These are phyloP conservation scores for Stagonosporopsis rhizophila DNA, from an alignment of 2,329 filamentous ascomycete genomes.

Conservation along the genomic window DNA sequence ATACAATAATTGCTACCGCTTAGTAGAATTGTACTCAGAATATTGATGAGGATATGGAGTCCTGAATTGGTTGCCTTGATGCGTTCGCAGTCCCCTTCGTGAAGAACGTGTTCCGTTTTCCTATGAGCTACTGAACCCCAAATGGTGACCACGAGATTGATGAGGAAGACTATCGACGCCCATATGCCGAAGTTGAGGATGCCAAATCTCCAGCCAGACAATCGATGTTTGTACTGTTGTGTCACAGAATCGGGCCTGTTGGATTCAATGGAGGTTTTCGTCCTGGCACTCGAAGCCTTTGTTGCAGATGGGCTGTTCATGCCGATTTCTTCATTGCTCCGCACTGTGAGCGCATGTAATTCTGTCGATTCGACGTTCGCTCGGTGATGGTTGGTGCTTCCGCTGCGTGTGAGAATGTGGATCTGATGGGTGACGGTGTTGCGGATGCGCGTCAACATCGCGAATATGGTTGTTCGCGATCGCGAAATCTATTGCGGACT, in stretches of 20 bases:
- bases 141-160: conserved; percentile 3
- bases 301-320: background rate
- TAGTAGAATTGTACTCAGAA: conserved; percentile 54
- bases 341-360: background rate
- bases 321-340: background rate
- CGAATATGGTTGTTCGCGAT: too few species aligned
- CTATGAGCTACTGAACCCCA: conserved; percentile 2
- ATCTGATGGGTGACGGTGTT: background rate
- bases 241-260: background rate
- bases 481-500: background rate
- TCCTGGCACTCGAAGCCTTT: background rate
- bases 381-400: background rate
- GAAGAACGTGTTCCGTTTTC: background rate
- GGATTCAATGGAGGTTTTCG: background rate
- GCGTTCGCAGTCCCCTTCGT: conserved; percentile 1
- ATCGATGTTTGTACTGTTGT: background rate
- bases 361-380: background rate
- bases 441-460: background rate
- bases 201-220: conserved; percentile 1
- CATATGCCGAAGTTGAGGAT: conserved; percentile 1
- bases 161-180: background rate
- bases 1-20: conserved; percentile 60
- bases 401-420: background rate
- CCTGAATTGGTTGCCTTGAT: background rate
- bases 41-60: conserved; percentile 57